These are phyloP conservation scores for Dactylellina cionopaga DNA, from an alignment of 2,329 filamentous ascomycete genomes.

Conservation along the genomic window DNA sequence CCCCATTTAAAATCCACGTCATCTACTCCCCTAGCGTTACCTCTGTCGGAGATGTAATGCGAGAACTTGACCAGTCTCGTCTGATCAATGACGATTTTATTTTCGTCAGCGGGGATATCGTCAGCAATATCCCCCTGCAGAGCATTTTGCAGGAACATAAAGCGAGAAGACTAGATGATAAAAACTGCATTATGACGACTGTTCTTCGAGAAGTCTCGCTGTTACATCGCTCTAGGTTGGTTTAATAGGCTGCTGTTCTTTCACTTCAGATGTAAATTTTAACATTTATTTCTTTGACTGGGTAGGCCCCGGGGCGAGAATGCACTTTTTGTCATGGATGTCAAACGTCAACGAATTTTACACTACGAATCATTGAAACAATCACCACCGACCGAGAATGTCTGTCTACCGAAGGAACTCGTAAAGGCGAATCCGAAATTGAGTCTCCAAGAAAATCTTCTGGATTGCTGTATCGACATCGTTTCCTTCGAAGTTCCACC, in stretches of 20 bases:
- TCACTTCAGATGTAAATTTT: not conserved
- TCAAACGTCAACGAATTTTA: conserved; percentile 79
- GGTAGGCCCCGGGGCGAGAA: conserved; percentile 54
- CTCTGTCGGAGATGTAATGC: conserved; percentile 92
- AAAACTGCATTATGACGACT: conserved; percentile 98
- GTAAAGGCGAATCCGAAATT: conserved; percentile 78
- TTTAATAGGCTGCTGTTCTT: conserved; percentile 57
- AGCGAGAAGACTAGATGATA: conserved; percentile 80
- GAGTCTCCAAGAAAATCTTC: conserved; percentile 84
- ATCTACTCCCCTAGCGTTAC: conserved; percentile 84
- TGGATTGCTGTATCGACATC: conserved; percentile 95
- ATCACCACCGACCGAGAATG: conserved; percentile 71
- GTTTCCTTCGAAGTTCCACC: conserved; percentile 95
- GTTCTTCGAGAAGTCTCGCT: conserved; percentile 81
- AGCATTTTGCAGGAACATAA: conserved; percentile 80
- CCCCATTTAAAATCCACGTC: conserved; percentile 79
- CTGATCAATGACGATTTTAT: conserved; percentile 91
- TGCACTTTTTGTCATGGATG: conserved; percentile 85
- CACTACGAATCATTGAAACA: conserved; percentile 93
- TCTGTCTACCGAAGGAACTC: conserved; percentile 82
- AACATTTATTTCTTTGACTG: not conserved
- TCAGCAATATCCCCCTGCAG: conserved; percentile 89
- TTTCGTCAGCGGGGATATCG: conserved; percentile 88
- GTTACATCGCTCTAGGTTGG: conserved; percentile 79
- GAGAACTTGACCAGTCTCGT: conserved; percentile 86